Conservation (phyloP, 208 protist species). For the Herpetomonas samuelpessoai region DNA sequence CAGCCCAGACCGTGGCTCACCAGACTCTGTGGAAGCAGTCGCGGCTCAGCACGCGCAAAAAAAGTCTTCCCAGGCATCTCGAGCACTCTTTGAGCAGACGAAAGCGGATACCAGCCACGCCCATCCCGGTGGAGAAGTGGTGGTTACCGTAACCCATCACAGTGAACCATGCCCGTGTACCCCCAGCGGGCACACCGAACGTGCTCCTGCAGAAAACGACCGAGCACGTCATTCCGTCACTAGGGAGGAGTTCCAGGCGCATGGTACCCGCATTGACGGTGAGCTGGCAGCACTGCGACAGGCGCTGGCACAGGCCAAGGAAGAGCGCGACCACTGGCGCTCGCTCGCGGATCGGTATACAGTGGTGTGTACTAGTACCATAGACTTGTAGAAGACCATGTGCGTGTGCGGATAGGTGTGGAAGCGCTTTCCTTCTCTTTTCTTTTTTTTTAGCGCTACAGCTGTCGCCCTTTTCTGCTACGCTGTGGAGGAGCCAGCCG, state of each 20-base stretch:
- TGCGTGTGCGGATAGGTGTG: conserved; percentile 1
- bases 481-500: no score
- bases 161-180: no score
- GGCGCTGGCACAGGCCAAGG: conserved; percentile 6
- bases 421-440: not conserved
- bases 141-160: not conserved
- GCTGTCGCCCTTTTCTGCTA: no score
- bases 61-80: no score
- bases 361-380: not conserved
- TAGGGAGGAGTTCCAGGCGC: conserved; percentile 7
- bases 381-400: not conserved
- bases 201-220: no score
- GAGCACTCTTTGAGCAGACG: no score
- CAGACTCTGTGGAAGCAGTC: no score
- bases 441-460: not conserved
- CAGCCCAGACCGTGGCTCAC: no score
- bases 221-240: not conserved
- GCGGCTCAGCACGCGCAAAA: no score
- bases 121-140: no score
- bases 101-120: no score
- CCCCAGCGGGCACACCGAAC: no score
- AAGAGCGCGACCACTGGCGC: conserved; percentile 30
- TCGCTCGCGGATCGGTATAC: conserved; percentile 6
- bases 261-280: conserved; percentile 17
- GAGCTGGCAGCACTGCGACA: conserved; percentile 21